A percentile compares a stretch with the other conserved stretches of the same genome.
Evolutionary conservation across 2,329 filamentous ascomycete genomes (phyloP).

Genomic region (Exophiala xenobiotica): DNA sequence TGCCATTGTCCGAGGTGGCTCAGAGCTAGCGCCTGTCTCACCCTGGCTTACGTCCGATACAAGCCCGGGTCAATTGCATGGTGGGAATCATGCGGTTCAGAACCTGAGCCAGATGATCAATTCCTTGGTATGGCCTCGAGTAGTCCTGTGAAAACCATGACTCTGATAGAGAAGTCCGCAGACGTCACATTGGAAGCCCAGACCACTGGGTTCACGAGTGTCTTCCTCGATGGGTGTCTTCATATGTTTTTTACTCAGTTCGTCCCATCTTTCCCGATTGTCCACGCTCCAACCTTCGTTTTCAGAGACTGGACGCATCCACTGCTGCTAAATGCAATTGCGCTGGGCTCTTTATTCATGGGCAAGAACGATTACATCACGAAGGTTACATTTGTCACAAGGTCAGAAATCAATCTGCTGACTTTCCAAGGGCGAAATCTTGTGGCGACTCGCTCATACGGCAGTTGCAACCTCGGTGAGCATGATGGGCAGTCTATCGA

Average conservation of each 20-base stretch:
- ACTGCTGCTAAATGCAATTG: slow-evolving; percentile 46
- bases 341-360: slow-evolving; percentile 47
- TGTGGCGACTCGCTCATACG: slow-evolving; percentile 49
- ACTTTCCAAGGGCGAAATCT: slow-evolving; percentile 39
- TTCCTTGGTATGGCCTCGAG: slow-evolving; percentile 4
- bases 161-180: slow-evolving; percentile 36
- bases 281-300: slow-evolving; percentile 46
- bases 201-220: slow-evolving; percentile 45
- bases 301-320: slow-evolving; percentile 48
- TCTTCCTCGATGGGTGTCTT: slow-evolving; percentile 47
- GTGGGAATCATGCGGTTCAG: slow-evolving; percentile 10
- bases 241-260: slow-evolving; percentile 51
- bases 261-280: slow-evolving; percentile 46
- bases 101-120: slow-evolving; percentile 13
- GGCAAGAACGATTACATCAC: slow-evolving; percentile 44
- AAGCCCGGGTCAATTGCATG: slow-evolving; percentile 1
- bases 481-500: neutral
- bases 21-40: neutral
- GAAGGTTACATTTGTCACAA: slow-evolving; percentile 24
- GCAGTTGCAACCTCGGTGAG: slow-evolving; percentile 45
- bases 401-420: neutral
- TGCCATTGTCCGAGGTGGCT: neutral
- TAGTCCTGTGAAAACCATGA: neutral
- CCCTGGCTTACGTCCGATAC: slow-evolving; percentile 1
- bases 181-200: slow-evolving; percentile 47